These are phyloP conservation scores for Macroventuria anomochaeta DNA, from an alignment of 2,329 filamentous ascomycete species.

Conservation along the genomic window DNA sequence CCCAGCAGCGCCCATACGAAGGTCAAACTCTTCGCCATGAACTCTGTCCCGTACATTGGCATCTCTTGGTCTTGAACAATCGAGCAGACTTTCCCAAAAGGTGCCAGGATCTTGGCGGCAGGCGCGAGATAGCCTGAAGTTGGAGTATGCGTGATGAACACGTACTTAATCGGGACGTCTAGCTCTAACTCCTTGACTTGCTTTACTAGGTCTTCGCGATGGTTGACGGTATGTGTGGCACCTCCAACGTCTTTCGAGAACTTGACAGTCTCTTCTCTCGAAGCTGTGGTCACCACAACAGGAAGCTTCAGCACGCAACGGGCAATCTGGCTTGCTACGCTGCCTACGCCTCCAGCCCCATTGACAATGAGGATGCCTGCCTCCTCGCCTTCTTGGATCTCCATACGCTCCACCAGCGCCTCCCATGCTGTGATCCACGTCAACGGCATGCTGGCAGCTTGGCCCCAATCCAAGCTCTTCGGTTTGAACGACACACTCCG, in stretches of 20 bases:
- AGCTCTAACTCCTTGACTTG: conserved; percentile 49
- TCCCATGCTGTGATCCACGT: conserved; percentile 19
- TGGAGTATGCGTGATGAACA: conserved; percentile 51
- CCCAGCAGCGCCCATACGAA: conserved; percentile 54
- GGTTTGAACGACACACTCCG: conserved; percentile 51
- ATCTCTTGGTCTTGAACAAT: conserved; percentile 54
- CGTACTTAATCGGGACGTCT: conserved; percentile 51
- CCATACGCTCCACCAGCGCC: conserved; percentile 52
- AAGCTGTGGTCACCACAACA: conserved; percentile 55
- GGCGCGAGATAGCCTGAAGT: conserved; percentile 52
- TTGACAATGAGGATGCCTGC: conserved; percentile 53
- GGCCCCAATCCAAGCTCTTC: conserved; percentile 32
- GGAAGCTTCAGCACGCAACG: conserved; percentile 49
- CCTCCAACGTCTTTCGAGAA: conserved; percentile 54
- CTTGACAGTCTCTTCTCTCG: conserved; percentile 49
- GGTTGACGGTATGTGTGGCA: conserved; percentile 53
- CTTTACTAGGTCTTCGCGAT: conserved; percentile 49
- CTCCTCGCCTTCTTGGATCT: conserved; percentile 49
- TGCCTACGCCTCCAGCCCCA: conserved; percentile 55
- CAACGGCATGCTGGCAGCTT: conserved; percentile 18
- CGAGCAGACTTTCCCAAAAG: conserved; percentile 55
- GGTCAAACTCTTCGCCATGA: conserved; percentile 55
- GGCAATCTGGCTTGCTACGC: conserved; percentile 55
- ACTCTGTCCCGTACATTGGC: conserved; percentile 55
- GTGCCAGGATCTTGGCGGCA: conserved; percentile 49